Conservation (phyloP, 495 filamentous ascomycete species). For the Neurospora sp. region DNA sequence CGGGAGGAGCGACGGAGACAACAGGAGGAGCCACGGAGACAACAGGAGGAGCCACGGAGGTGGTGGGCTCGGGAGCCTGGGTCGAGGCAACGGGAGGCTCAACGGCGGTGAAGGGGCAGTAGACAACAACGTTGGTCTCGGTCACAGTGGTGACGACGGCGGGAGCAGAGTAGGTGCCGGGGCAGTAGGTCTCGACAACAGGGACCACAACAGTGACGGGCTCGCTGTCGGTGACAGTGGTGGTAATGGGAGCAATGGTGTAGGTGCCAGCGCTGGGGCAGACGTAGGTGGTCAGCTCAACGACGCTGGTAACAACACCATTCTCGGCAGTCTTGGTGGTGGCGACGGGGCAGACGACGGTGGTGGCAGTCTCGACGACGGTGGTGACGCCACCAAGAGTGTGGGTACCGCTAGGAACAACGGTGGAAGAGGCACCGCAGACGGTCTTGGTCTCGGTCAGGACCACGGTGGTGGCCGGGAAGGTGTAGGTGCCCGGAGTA, state of each 20-base stretch:
- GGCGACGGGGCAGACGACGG: slow-evolving; percentile 64
- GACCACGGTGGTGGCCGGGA: slow-evolving; percentile 65
- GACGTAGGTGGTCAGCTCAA: slow-evolving; percentile 63
- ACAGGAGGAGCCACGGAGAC: slow-evolving; percentile 5
- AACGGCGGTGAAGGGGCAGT: slow-evolving; percentile 57
- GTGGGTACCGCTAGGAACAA: slow-evolving; percentile 54
- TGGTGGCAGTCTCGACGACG: slow-evolving; percentile 57
- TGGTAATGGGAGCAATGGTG: slow-evolving; percentile 65
- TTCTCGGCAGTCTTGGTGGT: slow-evolving; percentile 48
- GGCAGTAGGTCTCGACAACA: slow-evolving; percentile 50
- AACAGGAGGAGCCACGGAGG: slow-evolving; percentile 6
- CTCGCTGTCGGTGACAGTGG: slow-evolving; percentile 36
- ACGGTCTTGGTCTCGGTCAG: slow-evolving; percentile 58
- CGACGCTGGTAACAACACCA: slow-evolving; percentile 58
- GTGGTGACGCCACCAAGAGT: slow-evolving; percentile 73
- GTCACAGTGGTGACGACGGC: slow-evolving; percentile 58
- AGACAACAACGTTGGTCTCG: slow-evolving; percentile 55
- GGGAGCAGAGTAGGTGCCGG: slow-evolving; percentile 66
- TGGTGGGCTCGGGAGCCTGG: slow-evolving; percentile 1
- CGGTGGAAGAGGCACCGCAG: slow-evolving; percentile 52
- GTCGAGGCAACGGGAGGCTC: slow-evolving; percentile 13
- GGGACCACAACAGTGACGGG: slow-evolving; percentile 55
- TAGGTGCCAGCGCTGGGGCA: slow-evolving; percentile 75
- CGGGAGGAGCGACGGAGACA: neutral
- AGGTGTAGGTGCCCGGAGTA: slow-evolving; percentile 67